Percentiles rank a stretch among this genome's conserved stretches.
These are phyloP conservation scores for Podospora australis DNA, from an alignment of 495 filamentous ascomycete species.

Conservation along the genomic window DNA sequence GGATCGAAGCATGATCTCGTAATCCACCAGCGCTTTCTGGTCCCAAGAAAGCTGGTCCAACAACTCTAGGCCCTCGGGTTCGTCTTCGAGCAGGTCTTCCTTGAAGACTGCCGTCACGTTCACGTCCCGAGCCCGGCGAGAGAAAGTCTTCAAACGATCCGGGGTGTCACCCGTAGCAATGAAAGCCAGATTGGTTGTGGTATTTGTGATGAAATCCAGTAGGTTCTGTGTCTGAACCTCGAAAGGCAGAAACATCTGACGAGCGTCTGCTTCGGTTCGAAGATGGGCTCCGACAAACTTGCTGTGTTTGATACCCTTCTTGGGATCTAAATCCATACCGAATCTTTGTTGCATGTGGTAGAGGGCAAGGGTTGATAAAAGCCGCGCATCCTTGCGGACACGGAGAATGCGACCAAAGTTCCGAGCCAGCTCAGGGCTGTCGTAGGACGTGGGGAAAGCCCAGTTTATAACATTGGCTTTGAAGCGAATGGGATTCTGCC, in stretches of 20 bases:
- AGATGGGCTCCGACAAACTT: conserved; percentile 20
- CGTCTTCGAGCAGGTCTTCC: conserved; percentile 18
- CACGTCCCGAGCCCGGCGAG: conserved; percentile 10
- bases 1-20: conserved; percentile 29
- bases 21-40: conserved; percentile 34
- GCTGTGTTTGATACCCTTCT: conserved; percentile 7
- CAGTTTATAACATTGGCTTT: conserved; percentile 21
- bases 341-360: conserved; percentile 22
- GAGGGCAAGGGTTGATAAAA: conserved; percentile 20
- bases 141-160: conserved; percentile 16
- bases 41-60: conserved; percentile 23
- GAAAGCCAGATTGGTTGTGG: conserved; percentile 22
- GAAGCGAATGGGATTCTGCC: conserved; percentile 20
- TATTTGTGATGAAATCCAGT: conserved; percentile 11
- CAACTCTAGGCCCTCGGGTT: conserved; percentile 12
- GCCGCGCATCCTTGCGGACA: conserved; percentile 18
- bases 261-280: conserved; percentile 17
- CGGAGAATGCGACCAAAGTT: conserved; percentile 30
- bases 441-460: conserved; percentile 30
- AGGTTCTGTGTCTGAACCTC: conserved; percentile 15
- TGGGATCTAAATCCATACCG: conserved; percentile 11
- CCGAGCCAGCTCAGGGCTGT: conserved; percentile 16
- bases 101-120: conserved; percentile 27
- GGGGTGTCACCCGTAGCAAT: conserved; percentile 24
- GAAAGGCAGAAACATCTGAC: conserved; percentile 10